These are phyloP conservation scores for Phlegmacium glaucopus DNA, from an alignment of 768 basidiomycete species.

Conservation along the genomic window DNA sequence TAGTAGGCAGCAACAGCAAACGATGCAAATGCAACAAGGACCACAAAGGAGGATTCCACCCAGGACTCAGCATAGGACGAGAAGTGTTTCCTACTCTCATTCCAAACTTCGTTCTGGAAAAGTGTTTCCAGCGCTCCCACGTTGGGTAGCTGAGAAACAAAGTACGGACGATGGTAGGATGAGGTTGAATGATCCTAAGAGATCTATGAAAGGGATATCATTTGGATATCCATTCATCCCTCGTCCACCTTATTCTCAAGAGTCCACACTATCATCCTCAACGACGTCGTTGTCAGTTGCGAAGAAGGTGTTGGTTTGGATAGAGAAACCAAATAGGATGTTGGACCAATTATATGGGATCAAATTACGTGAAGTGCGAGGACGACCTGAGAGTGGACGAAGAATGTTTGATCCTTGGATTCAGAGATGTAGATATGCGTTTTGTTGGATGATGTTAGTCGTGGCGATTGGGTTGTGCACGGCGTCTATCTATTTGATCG, in stretches of 20 bases:
- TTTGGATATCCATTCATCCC: slow-evolving; percentile 62
- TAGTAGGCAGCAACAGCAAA: slow-evolving; percentile 9
- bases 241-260: slow-evolving; percentile 34
- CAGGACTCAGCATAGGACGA: slow-evolving; percentile 11
- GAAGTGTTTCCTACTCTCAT: slow-evolving; percentile 13
- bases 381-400: slow-evolving; percentile 40
- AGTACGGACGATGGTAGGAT: slow-evolving; percentile 39
- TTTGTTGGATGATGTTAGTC: slow-evolving; percentile 49
- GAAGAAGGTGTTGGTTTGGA: slow-evolving; percentile 24
- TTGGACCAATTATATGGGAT: slow-evolving; percentile 44
- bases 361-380: slow-evolving; percentile 38
- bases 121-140: slow-evolving; percentile 33
- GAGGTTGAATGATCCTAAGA: slow-evolving; percentile 41
- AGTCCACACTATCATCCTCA: slow-evolving; percentile 10
- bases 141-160: slow-evolving; percentile 43
- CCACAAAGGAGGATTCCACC: slow-evolving; percentile 2
- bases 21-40: slow-evolving; percentile 11
- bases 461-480: slow-evolving; percentile 35
- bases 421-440: slow-evolving; percentile 54
- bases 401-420: slow-evolving; percentile 57
- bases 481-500: slow-evolving; percentile 39
- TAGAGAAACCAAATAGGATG: slow-evolving; percentile 41
- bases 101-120: slow-evolving; percentile 20
- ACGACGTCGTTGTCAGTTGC: slow-evolving; percentile 12
- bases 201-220: slow-evolving; percentile 41